Conservation (phyloP, 306 rosid species). For the Senna siamea region DNA sequence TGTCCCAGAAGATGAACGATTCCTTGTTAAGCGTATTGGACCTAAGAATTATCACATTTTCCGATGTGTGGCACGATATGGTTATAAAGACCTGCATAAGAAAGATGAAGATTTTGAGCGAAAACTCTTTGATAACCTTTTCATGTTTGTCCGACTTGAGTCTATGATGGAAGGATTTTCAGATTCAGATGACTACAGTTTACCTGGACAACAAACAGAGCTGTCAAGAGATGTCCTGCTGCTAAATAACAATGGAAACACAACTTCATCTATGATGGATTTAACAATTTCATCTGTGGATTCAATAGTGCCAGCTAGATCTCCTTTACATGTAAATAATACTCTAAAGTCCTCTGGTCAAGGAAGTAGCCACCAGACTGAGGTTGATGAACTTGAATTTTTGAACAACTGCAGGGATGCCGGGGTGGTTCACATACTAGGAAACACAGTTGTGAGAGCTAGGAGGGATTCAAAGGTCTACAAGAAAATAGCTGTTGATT, state of each 20-base stretch:
- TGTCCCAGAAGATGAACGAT: constrained; percentile 88
- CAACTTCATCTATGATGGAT: constrained; percentile 48
- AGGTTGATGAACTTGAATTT: constrained; percentile 77
- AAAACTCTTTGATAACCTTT: constrained; percentile 77
- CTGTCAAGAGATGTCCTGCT: constrained; percentile 45
- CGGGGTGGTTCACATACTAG: constrained; percentile 94
- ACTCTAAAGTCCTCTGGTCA: constrained; percentile 50
- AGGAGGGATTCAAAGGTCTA: constrained; percentile 69
- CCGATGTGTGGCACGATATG: constrained; percentile 89
- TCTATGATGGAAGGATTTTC: constrained; percentile 93
- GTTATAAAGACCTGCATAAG: constrained; percentile 86
- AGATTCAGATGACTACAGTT: constrained; percentile 77
- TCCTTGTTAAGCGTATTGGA: constrained; percentile 88
- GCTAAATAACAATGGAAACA: constrained; percentile 45
- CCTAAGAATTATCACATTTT: constrained; percentile 87
- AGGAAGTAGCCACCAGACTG: constrained; percentile 56
- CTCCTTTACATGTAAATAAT: constrained; percentile 47
- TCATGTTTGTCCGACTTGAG: constrained; percentile 71
- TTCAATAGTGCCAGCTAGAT: constrained; percentile 60
- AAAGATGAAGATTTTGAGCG: constrained; percentile 89
- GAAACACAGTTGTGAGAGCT: constrained; percentile 78
- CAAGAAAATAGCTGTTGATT: constrained; percentile 84
- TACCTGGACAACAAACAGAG: constrained; percentile 51
- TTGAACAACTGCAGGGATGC: constrained; percentile 73
- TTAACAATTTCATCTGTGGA: constrained; percentile 59